Percentiles rank a stretch among this genome's conserved stretches.
phyloP scores from a whole-genome alignment of 495 filamentous ascomycete genomes.

The Bombardia bombarda region DNA sequence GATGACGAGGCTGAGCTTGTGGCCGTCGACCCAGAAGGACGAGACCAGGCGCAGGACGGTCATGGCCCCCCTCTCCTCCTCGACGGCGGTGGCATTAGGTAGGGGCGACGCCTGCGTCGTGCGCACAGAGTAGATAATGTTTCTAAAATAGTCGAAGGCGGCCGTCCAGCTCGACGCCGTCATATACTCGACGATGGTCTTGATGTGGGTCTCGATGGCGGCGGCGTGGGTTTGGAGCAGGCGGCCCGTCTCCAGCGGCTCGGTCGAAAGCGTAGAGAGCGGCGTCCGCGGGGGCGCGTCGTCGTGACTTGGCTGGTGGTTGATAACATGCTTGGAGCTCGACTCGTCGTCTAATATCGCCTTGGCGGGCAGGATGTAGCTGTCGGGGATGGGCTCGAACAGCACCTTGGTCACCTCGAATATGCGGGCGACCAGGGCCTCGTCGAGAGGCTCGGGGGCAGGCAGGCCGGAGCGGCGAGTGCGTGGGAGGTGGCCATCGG shows the following conservation, averaged over 20 bases:
- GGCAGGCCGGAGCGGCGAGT: constrained; percentile 13
- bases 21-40: constrained; percentile 52
- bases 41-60: constrained; percentile 46
- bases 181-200: constrained; percentile 48
- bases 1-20: constrained; percentile 50
- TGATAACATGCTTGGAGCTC: constrained; percentile 22
- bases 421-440: constrained; percentile 29
- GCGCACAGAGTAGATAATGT: constrained; percentile 39
- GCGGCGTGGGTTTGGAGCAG: constrained; percentile 20
- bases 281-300: constrained; percentile 29
- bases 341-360: constrained; percentile 35
- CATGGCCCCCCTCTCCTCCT: constrained; percentile 44
- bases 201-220: constrained; percentile 41
- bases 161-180: constrained; percentile 52
- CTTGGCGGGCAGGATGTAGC: constrained; percentile 35
- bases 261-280: constrained; percentile 30
- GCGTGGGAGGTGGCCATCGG: constrained; percentile 19
- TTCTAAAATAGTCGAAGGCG: constrained; percentile 46
- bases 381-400: constrained; percentile 40
- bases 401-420: constrained; percentile 37
- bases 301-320: constrained; percentile 16
- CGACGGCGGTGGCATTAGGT: constrained; percentile 34
- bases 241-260: constrained; percentile 28
- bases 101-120: constrained; percentile 25
- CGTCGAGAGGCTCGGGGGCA: constrained; percentile 28